phyloP scores from a whole-genome alignment of 768 basidiomycete genomes.

The Cyathus striatus region DNA sequence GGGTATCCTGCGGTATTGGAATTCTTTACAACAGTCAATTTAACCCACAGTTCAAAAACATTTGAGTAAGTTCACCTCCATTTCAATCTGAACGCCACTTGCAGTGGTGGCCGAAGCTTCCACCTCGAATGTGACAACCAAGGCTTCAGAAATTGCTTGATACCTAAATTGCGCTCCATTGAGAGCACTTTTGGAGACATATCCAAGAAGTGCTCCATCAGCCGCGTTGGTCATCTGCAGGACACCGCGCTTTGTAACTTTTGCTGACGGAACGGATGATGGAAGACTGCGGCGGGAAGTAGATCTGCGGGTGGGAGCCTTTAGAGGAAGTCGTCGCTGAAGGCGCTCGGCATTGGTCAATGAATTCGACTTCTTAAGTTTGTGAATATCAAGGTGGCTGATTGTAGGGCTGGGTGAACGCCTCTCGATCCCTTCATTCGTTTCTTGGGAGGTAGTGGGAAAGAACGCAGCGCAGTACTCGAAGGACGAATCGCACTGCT shows the following conservation, averaged over 20 bases:
- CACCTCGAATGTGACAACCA: background rate
- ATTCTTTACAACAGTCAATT: background rate
- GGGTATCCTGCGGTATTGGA: background rate
- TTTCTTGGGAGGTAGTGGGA: background rate
- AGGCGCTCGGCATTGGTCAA: background rate
- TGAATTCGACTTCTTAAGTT: background rate
- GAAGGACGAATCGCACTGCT: no score
- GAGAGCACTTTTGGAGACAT: background rate
- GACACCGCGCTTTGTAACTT: background rate
- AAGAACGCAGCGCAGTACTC: background rate
- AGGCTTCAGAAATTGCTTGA: background rate
- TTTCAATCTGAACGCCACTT: background rate
- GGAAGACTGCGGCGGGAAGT: background rate
- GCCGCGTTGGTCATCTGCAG: background rate
- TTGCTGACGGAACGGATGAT: background rate
- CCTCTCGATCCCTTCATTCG: background rate
- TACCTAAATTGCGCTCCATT: background rate
- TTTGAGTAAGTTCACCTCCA: background rate
- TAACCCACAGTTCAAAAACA: background rate
- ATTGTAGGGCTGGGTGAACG: background rate
- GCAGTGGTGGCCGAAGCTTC: background rate
- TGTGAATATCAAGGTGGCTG: background rate
- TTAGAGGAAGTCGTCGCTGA: background rate
- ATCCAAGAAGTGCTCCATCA: background rate
- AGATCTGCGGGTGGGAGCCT: background rate